Base-by-base conservation (phyloP, 108 stramenopile genomes). In the Nitzschia inconspicua region DNA sequence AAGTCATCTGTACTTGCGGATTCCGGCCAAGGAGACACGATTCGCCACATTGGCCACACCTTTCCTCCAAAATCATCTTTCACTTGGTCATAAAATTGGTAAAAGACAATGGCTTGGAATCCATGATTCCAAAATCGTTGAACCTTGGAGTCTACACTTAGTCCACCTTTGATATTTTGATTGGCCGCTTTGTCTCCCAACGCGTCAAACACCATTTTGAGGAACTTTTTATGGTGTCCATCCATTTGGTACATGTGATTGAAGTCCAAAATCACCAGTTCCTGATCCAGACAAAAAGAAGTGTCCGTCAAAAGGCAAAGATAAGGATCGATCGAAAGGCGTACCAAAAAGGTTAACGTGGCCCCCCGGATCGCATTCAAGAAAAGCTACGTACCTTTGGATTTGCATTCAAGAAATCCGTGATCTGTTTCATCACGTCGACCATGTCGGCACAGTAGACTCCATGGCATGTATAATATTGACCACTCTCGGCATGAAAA, bases 251-350 rank as follows among this genome's bases (percentile, higher is more conserved):
- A 63, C 3, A 70, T 39, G 1, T 70, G 67, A n/a, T 70, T 62
- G 53, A 70, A 54, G 30, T 70, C 69, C 51, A 70, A 22, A 32
- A 70, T 18, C 4, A 70, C 60, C 43, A 70, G 62, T 62, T 70
- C 69, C n/a, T n/a, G n/a, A n/a, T n/a, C n/a, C n/a, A n/a, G n/a
- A n/a, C n/a, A n/a, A n/a, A n/a, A n/a, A n/a, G n/a, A n/a, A n/a
- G n/a, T n/a, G n/a, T n/a, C n/a, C n/a, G n/a, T n/a, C n/a, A n/a
- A n/a, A n/a, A n/a, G n/a, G n/a, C n/a, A n/a, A n/a, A n/a, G n/a
- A n/a, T n/a, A n/a, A n/a, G n/a, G n/a, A n/a, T n/a, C n/a, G n/a
- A n/a, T n/a, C n/a, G n/a, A n/a, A n/a, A n/a, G n/a, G n/a, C n/a
- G n/a, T n/a, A n/a, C n/a, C n/a, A n/a, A n/a, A n/a, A n/a, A n/a